Conservation (phyloP, 495 filamentous ascomycete species). For the Tuber calosporum region DNA sequence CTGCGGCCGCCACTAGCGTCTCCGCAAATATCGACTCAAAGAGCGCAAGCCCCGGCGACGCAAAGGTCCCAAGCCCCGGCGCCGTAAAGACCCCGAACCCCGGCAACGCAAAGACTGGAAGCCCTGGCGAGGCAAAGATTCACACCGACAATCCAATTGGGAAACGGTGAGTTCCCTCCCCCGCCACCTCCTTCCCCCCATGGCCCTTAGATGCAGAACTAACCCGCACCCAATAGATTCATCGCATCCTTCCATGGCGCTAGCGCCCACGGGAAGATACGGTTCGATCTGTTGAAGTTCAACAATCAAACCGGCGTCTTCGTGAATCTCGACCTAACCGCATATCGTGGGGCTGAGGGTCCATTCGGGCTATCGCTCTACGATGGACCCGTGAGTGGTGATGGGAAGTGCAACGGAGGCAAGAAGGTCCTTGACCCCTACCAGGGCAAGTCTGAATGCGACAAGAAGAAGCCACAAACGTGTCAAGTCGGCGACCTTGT, state of each 20-base stretch:
- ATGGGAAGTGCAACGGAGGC: neutral
- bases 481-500: constrained; percentile 24
- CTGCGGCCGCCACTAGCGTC: neutral
- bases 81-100: too few species aligned
- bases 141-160: neutral
- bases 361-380: neutral
- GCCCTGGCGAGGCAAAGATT: neutral
- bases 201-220: neutral
- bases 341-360: neutral
- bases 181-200: neutral
- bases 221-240: neutral
- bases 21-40: too few species aligned
- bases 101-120: neutral
- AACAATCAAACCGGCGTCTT: neutral
- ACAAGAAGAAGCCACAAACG: constrained; percentile 2
- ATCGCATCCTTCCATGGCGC: neutral
- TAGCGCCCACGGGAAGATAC: neutral
- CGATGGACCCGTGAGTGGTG: neutral
- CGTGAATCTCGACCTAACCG: neutral
- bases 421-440: neutral
- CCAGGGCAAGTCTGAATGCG: constrained; percentile 4
- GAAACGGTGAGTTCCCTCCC: neutral
- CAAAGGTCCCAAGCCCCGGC: neutral
- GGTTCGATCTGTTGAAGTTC: neutral
- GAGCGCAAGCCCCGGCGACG: neutral